phyloP scores from a whole-genome alignment of 768 basidiomycete species.

The Lentinula boryana region DNA sequence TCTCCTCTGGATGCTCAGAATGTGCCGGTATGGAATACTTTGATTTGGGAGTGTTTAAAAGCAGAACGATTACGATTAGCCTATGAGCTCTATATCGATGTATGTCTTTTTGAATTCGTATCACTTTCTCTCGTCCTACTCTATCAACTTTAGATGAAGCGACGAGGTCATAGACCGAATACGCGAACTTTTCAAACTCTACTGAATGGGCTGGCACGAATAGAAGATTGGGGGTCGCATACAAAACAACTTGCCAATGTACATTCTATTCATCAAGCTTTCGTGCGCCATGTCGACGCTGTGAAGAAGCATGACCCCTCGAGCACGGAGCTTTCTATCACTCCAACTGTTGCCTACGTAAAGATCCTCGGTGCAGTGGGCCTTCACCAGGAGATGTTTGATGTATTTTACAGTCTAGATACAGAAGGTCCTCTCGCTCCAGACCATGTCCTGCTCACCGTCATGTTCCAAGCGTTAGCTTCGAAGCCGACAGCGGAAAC shows the following conservation, averaged over 20 bases:
- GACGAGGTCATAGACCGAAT: slow-evolving; percentile 70
- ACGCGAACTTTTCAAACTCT: slow-evolving; percentile 64
- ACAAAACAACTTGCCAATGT: slow-evolving; percentile 59
- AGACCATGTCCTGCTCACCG: slow-evolving; percentile 54
- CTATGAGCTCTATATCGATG: slow-evolving; percentile 66
- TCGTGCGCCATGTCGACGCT: slow-evolving; percentile 41
- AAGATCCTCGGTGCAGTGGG: slow-evolving; percentile 57
- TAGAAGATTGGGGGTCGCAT: slow-evolving; percentile 54
- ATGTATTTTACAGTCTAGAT: slow-evolving; percentile 67
- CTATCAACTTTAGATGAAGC: slow-evolving; percentile 61
- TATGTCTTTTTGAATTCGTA: slow-evolving; percentile 21
- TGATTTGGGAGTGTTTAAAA: slow-evolving; percentile 62
- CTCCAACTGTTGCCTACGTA: slow-evolving; percentile 57
- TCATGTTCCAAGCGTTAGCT: slow-evolving; percentile 52
- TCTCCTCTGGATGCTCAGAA: slow-evolving; percentile 73
- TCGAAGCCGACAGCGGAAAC: slow-evolving; percentile 19
- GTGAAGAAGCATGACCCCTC: slow-evolving; percentile 41
- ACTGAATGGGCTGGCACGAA: slow-evolving; percentile 55
- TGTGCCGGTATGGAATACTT: slow-evolving; percentile 70
- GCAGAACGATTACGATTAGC: slow-evolving; percentile 51
- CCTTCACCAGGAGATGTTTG: slow-evolving; percentile 62
- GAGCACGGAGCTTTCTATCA: slow-evolving; percentile 39
- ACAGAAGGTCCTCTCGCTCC: slow-evolving; percentile 59
- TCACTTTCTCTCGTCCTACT: background rate
- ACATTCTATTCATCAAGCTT: slow-evolving; percentile 54